A percentile compares a stretch with the other conserved stretches of the same genome.
Evolutionary conservation across 2,329 filamentous ascomycete genomes (phyloP).

Genomic region (Botrytis byssoidea): DNA sequence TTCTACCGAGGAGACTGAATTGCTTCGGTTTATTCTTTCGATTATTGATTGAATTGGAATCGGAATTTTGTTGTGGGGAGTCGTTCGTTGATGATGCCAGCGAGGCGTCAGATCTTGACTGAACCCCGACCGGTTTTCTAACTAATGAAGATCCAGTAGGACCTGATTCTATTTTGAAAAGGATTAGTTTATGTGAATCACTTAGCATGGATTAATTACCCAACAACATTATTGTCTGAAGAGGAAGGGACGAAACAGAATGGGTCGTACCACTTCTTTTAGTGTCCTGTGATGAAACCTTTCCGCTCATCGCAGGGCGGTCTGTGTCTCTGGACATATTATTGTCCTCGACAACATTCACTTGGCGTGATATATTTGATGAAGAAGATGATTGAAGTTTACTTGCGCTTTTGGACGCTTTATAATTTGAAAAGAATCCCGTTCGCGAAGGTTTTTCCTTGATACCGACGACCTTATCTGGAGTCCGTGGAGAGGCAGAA

Average conservation of each 20-base stretch:
- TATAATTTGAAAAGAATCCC: slow-evolving; percentile 49
- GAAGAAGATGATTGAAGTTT: slow-evolving; percentile 40
- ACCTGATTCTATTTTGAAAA: slow-evolving; percentile 30
- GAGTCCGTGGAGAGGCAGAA: slow-evolving; percentile 1
- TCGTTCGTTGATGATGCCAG: slow-evolving; percentile 27
- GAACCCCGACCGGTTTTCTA: slow-evolving; percentile 35
- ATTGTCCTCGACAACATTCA: slow-evolving; percentile 35
- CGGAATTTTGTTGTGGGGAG: slow-evolving; percentile 23
- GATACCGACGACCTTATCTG: slow-evolving; percentile 26
- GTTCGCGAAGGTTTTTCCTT: slow-evolving; percentile 31
- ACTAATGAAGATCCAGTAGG: slow-evolving; percentile 29
- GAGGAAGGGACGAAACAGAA: slow-evolving; percentile 26
- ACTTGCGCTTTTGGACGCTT: slow-evolving; percentile 47
- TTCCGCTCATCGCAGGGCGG: slow-evolving; percentile 32
- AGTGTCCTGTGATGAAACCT: slow-evolving; percentile 37
- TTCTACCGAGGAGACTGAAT: slow-evolving; percentile 42
- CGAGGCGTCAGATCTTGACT: slow-evolving; percentile 34
- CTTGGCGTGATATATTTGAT: slow-evolving; percentile 34
- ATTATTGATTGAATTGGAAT: slow-evolving; percentile 24
- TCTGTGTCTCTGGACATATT: slow-evolving; percentile 39
- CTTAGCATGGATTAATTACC: slow-evolving; percentile 7
- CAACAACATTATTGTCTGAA: slow-evolving; percentile 16
- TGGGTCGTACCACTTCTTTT: slow-evolving; percentile 37
- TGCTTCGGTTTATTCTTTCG: slow-evolving; percentile 38
- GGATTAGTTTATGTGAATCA: slow-evolving; percentile 15